Evolutionary conservation across 495 filamentous ascomycete genomes (phyloP).

Genomic region (Pyronema domesticum): DNA sequence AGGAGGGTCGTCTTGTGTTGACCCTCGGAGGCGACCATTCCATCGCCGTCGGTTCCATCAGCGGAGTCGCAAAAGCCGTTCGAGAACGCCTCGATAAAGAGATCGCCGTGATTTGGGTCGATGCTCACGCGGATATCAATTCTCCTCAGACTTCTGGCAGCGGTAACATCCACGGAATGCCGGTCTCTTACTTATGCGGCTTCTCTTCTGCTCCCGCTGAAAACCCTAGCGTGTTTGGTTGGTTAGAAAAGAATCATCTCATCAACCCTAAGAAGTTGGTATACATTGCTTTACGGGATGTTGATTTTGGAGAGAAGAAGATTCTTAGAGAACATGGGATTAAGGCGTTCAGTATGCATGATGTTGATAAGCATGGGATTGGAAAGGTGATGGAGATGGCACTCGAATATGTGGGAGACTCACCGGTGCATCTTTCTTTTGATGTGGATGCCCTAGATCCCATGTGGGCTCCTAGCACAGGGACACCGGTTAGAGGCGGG

Average conservation of each 20-base stretch:
- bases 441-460: conserved; percentile 95
- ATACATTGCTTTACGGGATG: conserved; percentile 90
- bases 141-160: conserved; percentile 74
- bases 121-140: conserved; percentile 97
- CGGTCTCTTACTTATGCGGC: conserved; percentile 78
- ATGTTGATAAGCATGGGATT: conserved; percentile 91
- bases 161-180: conserved; percentile 98
- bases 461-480: conserved; percentile 84
- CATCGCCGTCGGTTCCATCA: conserved; percentile 85
- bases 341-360: conserved; percentile 96
- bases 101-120: conserved; percentile 93
- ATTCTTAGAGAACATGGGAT: conserved; percentile 74
- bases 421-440: conserved; percentile 90
- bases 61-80: conserved; percentile 67
- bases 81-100: conserved; percentile 58
- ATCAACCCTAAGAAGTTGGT: conserved; percentile 73
- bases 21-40: conserved; percentile 93
- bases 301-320: conserved; percentile 80
- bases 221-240: conserved; percentile 64
- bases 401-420: conserved; percentile 78
- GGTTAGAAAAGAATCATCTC: conserved; percentile 49
- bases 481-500: conserved; percentile 88
- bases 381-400: conserved; percentile 96
- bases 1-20: conserved; percentile 68
- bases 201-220: conserved; percentile 42